Evolutionary conservation across 108 stramenopile species (phyloP), one percentile per base, ranked within the genome.

Genomic region (Phaeodactylum tricornutum): DNA sequence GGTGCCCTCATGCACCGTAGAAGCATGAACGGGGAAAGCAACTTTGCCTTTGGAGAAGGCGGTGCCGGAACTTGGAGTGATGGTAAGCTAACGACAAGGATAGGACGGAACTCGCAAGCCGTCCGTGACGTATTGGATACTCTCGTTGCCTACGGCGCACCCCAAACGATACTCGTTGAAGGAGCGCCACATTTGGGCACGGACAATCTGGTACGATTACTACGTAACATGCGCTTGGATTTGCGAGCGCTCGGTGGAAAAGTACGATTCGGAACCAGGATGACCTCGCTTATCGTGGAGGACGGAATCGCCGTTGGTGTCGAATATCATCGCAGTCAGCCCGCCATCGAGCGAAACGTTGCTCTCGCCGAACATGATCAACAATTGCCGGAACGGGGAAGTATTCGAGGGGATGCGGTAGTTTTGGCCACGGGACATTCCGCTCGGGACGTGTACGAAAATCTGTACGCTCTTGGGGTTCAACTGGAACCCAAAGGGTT

Each of bases 1-100:
- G 93, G 93, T 15, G 84, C 81, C 21, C 56, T 96, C 20, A 84
- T 94, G 1, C 71, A 81, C 29, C 55, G 92, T 34, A 35, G 67
- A 0, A 19, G 7, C 11, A 50, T 90, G 35, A 58, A 75, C 55
- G 40, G 62, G 8, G 84, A 91, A 51, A 69, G 65, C 44, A 96
- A 96, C 53, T 86, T 94, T 66, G 76, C 79, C 29, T 96, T 89
- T 57, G 95, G 95, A 1, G 95, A 96, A 65, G 95, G 95, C 31
- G 95, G 95, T 27, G 95, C 95, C 28, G 95, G 95, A 15, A 96
- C 95, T 0, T 96, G 92, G 92, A 81, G 79, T 42, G 95, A 96
- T 62, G 95, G 95, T 12, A 96, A 96, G 41, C 78, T 96, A 1
- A 96, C 95, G 11, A 96, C 95, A 14, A 57, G 95, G 15, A 93